phyloP scores from a whole-genome alignment of 2,329 filamentous ascomycete species.

The Arthroderma sp. region DNA sequence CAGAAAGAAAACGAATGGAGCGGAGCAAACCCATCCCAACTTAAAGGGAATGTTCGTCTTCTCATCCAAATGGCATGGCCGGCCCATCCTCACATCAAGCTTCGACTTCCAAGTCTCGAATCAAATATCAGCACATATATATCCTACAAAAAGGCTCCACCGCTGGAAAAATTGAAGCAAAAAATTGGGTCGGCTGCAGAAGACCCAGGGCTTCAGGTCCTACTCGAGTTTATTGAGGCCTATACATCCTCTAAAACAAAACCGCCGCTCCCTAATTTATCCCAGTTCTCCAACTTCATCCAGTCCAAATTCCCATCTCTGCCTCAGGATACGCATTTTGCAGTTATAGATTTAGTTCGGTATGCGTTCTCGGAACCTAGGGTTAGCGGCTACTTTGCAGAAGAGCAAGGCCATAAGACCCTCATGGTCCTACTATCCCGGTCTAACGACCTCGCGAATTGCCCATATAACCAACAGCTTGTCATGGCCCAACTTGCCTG shows the following conservation, averaged over 20 bases:
- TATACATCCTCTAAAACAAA: conserved; percentile 47
- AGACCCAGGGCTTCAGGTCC: conserved; percentile 45
- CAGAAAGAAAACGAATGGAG: conserved; percentile 67
- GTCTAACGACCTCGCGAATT: conserved; percentile 43
- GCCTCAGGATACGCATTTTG: conserved; percentile 56
- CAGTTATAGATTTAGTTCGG: conserved; percentile 73
- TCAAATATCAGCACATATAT: conserved; percentile 53
- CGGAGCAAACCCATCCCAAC: conserved; percentile 55
- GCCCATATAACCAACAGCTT: conserved; percentile 70
- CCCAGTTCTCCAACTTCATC: conserved; percentile 50
- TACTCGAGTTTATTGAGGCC: conserved; percentile 59
- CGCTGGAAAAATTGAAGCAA: conserved; percentile 63
- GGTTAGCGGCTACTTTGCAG: conserved; percentile 68
- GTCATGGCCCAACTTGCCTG: conserved; percentile 72
- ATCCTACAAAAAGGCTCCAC: conserved; percentile 64
- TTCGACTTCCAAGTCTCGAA: conserved; percentile 58
- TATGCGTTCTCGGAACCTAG: conserved; percentile 64
- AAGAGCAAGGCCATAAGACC: conserved; percentile 55
- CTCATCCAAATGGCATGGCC: conserved; percentile 64
- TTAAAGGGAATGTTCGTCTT: conserved; percentile 59
- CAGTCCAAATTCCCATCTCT: conserved; percentile 42
- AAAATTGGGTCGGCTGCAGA: conserved; percentile 59
- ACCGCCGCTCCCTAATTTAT: conserved; percentile 57
- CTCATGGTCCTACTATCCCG: conserved; percentile 42
- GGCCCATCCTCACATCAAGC: conserved; percentile 58